Base-by-base conservation (phyloP, 345 rosid genomes). In the Populus nigra region DNA sequence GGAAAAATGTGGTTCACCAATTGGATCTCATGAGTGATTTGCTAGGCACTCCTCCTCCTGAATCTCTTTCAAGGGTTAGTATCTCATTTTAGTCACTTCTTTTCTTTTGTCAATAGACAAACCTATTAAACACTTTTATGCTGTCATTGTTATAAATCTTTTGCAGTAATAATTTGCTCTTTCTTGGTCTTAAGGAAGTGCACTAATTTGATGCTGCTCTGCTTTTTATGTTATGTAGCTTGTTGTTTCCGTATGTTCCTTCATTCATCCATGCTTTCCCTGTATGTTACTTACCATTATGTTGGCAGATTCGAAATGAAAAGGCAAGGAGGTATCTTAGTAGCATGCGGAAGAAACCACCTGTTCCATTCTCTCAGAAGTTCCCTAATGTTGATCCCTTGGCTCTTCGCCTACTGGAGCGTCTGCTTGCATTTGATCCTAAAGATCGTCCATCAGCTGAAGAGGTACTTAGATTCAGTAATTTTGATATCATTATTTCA, bases 271-370 rank as follows among this genome's bases (percentile, higher is more conserved):
- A 59, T 59, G 13, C 11, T 59, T 59, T 23, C 29, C 63, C 27
- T 23, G 1, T 11, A n/a, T 23, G 29, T 4, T 59, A 59, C 65
- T 23, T 59, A 25, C 11, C 29, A n/a, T 85, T 74, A 70, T 55
- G 66, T 72, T 73, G 78, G 66, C 90, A 93, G 99, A 96, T 96
- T 84, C 89, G 98, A 18, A 93, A 96, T 85, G 99, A 96, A 82
- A 96, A 96, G 85, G 98, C 98, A 41, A 91, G 98, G 84, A 93
- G 99, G 87, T 96, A 96, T 70, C 98, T 96, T 77, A 84, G 91
- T 75, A 90, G 86, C 93, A 93, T 95, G 99, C 88, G 97, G 81
- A 95, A 85, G 69, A 96, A 96, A 84, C 94, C 77, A 79, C 90
- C 87, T 43, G 88, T 96, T 81, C 97, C 94, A 8, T 92, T 88